Evolutionary conservation across 345 rosid species (phyloP).

Genomic region (Mangifera indica): DNA sequence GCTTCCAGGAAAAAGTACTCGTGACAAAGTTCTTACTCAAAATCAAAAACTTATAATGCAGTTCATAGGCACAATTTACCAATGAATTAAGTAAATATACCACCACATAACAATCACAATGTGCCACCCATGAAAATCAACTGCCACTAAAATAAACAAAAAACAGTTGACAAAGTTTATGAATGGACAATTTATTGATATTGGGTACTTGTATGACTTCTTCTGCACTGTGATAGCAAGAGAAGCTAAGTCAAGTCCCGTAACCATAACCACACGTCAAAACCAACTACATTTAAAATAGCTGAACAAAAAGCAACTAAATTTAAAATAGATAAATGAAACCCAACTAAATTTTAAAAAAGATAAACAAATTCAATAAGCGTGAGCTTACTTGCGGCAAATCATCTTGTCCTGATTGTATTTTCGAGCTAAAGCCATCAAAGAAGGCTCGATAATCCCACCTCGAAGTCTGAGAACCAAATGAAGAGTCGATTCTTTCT

Average conservation of each 20-base stretch:
- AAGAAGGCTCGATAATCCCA: slow-evolving; percentile 90
- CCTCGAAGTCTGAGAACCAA: slow-evolving; percentile 84
- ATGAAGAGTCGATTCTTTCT: slow-evolving; percentile 88
- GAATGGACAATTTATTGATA: slow-evolving; percentile 26
- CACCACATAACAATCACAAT: background rate
- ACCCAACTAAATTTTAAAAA: background rate
- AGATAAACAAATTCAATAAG: background rate
- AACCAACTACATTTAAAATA: background rate
- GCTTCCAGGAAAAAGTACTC: too few relatives aligned
- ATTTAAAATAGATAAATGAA: too few relatives aligned
- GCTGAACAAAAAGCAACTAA: too few relatives aligned
- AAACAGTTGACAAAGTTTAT: slow-evolving; percentile 48
- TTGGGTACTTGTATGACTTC: slow-evolving; percentile 49
- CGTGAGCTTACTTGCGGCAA: slow-evolving; percentile 74
- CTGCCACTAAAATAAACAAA: slow-evolving; percentile 13
- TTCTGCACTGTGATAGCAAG: slow-evolving; percentile 28
- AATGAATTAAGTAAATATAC: too few relatives aligned
- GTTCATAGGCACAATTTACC: too few relatives aligned
- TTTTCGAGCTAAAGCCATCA: slow-evolving; percentile 90
- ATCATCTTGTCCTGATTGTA: slow-evolving; percentile 89
- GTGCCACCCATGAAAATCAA: slow-evolving; percentile 34
- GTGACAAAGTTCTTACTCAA: too few relatives aligned
- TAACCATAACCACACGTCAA: background rate
- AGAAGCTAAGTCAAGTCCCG: slow-evolving; percentile 51
- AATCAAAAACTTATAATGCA: too few relatives aligned